phyloP scores from a whole-genome alignment of 148 eudicot genomes.

The Camellia lanceoleosa region DNA sequence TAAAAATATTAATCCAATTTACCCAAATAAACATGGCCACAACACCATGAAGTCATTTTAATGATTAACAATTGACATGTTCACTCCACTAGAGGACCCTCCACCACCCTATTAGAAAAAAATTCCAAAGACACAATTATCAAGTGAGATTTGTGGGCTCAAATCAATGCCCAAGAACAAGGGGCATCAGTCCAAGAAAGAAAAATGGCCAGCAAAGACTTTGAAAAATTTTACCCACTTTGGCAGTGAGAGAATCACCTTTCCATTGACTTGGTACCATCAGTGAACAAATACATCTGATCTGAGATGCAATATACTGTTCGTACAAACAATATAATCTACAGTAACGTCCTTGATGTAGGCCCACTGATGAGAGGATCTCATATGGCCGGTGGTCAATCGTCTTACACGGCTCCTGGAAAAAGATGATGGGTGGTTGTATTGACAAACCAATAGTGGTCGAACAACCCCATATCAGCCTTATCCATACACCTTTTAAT shows the following conservation, averaged over 20 bases:
- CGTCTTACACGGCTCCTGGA: neutral
- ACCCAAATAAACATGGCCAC: too few species aligned
- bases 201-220: neutral
- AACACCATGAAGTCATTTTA: too few species aligned
- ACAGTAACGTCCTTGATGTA: neutral
- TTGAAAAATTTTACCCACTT: neutral
- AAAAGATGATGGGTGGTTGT: neutral
- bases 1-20: too few species aligned
- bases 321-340: slow-evolving; percentile 2
- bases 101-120: too few species aligned
- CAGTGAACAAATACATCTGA: neutral
- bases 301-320: neutral
- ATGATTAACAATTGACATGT: too few species aligned
- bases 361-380: neutral
- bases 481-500: neutral
- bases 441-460: neutral
- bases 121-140: too few species aligned
- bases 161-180: neutral
- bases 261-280: slow-evolving; percentile 1
- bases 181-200: neutral
- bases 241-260: neutral
- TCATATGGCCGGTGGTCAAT: slow-evolving; percentile 6
- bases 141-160: neutral
- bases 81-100: too few species aligned
- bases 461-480: neutral